Evolutionary conservation across 225 moss, liverwort and hornwort genomes (phyloP), one percentile per base, ranked within the genome.

Genomic region (Bryoerythrophyllum caledonicum): DNA sequence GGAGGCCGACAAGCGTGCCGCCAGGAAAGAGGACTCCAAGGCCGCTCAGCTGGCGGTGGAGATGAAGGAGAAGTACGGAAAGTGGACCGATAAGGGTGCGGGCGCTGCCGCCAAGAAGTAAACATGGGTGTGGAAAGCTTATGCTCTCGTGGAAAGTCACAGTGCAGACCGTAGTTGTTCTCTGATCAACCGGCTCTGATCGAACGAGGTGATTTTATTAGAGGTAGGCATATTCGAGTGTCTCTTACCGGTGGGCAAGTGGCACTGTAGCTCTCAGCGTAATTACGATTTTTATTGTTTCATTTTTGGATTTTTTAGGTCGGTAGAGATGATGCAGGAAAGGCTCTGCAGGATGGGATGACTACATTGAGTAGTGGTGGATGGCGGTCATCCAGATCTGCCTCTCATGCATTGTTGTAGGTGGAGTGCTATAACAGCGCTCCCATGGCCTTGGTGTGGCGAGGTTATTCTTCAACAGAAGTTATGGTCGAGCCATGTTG

Each of bases 1-100:
- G 78, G 88, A 85, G 78, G 81, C 85, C 4, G 85, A 88, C 6
- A 88, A 67, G 13, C 78, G 88, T 6, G 81, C 80, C 12, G 75
- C 88, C 1, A 78, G 85, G 46, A 85, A 81, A 63, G 88, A 85
- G 67, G 88, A 88, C 10, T 88, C 88, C 0, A 88, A 88, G 52
- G 11, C 85, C 12, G 25, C 85, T 19, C 88, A 88, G 78, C 78
- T 88, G 65, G 82, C 85, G 13, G 88, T 83, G 73, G 83, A 85
- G 78, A 88, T 88, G 88, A 88, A 79, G 71, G 80, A 88, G 73
- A 88, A 88, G 78, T 88, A 88, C 15, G 88, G 88, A 1, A 88
- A 88, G 74, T 88, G 88, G 88, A 85, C 88, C 2, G 88, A 88
- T 78, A 88, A 82, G 80, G 80, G 46, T 6, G 57, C 85, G 0